Evolutionary conservation across 257 asterid genomes (phyloP).

Genomic region (Forsythia viridissima): DNA sequence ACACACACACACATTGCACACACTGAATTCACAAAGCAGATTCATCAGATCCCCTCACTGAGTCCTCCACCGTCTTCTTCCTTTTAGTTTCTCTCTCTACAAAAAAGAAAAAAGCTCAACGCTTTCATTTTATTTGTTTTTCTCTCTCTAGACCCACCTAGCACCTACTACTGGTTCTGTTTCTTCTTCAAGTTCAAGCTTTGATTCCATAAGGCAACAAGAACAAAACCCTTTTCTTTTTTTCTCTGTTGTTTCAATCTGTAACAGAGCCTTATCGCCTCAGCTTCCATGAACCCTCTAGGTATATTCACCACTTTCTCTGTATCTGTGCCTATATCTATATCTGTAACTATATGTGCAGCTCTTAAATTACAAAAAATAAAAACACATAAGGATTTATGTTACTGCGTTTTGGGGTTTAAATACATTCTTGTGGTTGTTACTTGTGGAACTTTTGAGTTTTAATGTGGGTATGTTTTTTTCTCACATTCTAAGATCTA

Average conservation of each 20-base stretch:
- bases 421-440: background rate
- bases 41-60: constrained; percentile 39
- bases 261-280: constrained; percentile 47
- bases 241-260: constrained; percentile 31
- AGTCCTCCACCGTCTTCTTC: constrained; percentile 35
- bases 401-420: constrained; percentile 25
- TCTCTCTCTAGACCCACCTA: background rate
- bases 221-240: constrained; percentile 38
- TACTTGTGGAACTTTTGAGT: background rate
- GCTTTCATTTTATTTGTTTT: constrained; percentile 14
- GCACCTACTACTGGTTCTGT: background rate
- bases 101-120: background rate
- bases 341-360: no score
- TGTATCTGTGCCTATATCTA: constrained; percentile 4
- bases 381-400: constrained; percentile 18
- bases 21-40: constrained; percentile 37
- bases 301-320: constrained; percentile 54
- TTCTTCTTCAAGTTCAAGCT: constrained; percentile 2
- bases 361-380: no score
- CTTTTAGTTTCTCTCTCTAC: background rate
- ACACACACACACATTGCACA: background rate
- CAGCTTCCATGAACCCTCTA: constrained; percentile 38
- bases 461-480: constrained; percentile 11
- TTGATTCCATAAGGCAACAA: background rate
- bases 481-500: constrained; percentile 24